Conservation (phyloP, 169 alveolate genomes). For the Cryptosporidium canis region DNA sequence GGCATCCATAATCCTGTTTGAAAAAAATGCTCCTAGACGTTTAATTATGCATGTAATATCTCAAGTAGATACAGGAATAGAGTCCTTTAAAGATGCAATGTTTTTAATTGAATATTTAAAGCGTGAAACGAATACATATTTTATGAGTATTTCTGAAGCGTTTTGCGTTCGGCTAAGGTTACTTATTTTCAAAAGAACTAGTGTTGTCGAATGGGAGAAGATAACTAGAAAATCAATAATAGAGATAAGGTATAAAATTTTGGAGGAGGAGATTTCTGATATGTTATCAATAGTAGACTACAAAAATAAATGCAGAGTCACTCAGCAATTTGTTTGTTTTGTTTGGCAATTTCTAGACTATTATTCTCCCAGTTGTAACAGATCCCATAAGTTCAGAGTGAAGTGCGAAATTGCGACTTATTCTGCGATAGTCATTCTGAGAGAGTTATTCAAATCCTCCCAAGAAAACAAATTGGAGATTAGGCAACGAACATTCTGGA, state of each 20-base stretch:
- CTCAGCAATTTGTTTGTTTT: conserved; percentile 59
- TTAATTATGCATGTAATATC: conserved; percentile 34
- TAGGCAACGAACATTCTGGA: conserved; percentile 38
- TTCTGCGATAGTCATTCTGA: conserved; percentile 39
- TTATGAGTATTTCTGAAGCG: conserved; percentile 43
- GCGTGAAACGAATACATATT: conserved; percentile 9
- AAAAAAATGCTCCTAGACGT: conserved; percentile 59
- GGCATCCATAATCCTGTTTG: conserved; percentile 60
- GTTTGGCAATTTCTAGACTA: conserved; percentile 62
- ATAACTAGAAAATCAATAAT: not conserved
- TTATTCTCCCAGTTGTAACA: not conserved
- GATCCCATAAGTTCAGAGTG: not conserved
- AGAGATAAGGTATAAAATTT: not conserved
- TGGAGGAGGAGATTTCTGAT: conserved; percentile 40
- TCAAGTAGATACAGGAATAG: conserved; percentile 53
- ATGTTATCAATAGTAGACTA: not conserved
- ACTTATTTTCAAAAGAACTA: not conserved
- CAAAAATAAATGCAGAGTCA: not conserved
- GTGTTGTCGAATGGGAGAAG: not conserved
- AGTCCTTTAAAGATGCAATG: conserved; percentile 57
- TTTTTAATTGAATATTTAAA: not conserved
- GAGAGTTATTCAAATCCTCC: conserved; percentile 16
- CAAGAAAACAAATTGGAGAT: not conserved
- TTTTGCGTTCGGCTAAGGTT: conserved; percentile 54
- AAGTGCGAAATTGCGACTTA: conserved; percentile 56